Base-by-base conservation (phyloP, 2,329 filamentous ascomycete genomes). In the Penicillium sp. region DNA sequence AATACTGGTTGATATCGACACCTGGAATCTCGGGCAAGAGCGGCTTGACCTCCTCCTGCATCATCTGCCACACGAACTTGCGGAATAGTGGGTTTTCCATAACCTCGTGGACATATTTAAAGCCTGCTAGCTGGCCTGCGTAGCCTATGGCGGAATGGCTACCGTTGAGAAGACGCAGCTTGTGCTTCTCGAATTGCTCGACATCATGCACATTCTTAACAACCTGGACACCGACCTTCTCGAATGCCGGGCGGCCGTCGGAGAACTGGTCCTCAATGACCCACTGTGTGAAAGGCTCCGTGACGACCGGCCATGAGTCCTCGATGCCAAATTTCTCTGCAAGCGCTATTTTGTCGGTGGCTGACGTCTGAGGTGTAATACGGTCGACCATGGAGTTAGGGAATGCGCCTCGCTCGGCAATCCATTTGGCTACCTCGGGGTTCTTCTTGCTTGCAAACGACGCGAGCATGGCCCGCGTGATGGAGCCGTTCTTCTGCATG, bases 361-460 rank as follows among this genome's bases (percentile, higher is more conserved):
- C 62, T 4, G 74, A 70, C 20, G 79, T 82, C 66, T 77, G 77
- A 11, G 79, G 79, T 1, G 79, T 82, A 64, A 82, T 82, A 54
- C 79, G 78, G 68, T 82, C 79, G 49, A 82, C 79, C 79, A 82
- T 82, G 64, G 75, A 70, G 70, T 82, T 82, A 66, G 79, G 79
- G 74, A 82, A 82, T 47, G 70, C 74, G 52, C 74, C 79, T 60
- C 79, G 54, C 59, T 76, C 68, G 26, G 66, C 63, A 58, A 82
- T 81, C 79, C 79, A 82, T 48, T 74, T 66, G 52, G 80, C 78
- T 20, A 82, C 58, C 35, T 75, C 71, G 2, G 79, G 74, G 70
- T 80, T 71, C 58, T 72, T 74, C 47, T 78, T 70, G 28, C 71
- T 71, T 1, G 79, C 79, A 62, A 81, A 82, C 1, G 79, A 76